Evolutionary conservation across 352 stramenopile species (phyloP).

Genomic region (Globisporangium ultimum): DNA sequence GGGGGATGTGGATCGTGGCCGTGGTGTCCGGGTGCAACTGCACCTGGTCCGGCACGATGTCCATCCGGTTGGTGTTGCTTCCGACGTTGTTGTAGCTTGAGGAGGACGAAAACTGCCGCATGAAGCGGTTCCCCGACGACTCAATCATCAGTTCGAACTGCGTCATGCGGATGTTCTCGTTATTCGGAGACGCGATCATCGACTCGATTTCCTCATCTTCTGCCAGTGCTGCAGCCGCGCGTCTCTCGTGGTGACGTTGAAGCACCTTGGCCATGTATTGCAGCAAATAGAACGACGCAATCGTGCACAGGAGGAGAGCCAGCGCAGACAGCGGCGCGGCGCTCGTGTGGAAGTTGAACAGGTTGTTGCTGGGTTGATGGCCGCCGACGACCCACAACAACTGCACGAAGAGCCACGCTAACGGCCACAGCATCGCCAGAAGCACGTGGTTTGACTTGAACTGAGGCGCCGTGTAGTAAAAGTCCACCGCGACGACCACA

Average conservation of each 20-base stretch:
- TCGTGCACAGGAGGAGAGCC: conserved; percentile 31
- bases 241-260: conserved; percentile 29
- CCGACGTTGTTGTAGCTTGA: conserved; percentile 9
- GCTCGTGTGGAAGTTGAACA: conserved; percentile 57
- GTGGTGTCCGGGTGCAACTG: conserved; percentile 17
- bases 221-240: conserved; percentile 9
- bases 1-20: conserved; percentile 15
- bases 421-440: conserved; percentile 52
- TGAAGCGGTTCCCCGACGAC: conserved; percentile 17
- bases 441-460: conserved; percentile 66
- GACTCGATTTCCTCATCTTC: conserved; percentile 21
- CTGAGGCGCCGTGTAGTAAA: conserved; percentile 56
- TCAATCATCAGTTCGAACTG: conserved; percentile 50
- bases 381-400: conserved; percentile 51
- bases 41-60: conserved; percentile 17
- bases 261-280: conserved; percentile 31
- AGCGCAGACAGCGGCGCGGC: conserved; percentile 31
- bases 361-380: conserved; percentile 49
- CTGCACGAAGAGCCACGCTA: conserved; percentile 51
- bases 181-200: conserved; percentile 23
- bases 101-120: conserved; percentile 17
- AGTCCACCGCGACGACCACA: conserved; percentile 44
- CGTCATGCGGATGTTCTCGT: conserved; percentile 23
- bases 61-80: conserved; percentile 11
- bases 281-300: conserved; percentile 39